Evolutionary conservation across 306 rosid species (phyloP).

Genomic region (Adenanthera pavonina): DNA sequence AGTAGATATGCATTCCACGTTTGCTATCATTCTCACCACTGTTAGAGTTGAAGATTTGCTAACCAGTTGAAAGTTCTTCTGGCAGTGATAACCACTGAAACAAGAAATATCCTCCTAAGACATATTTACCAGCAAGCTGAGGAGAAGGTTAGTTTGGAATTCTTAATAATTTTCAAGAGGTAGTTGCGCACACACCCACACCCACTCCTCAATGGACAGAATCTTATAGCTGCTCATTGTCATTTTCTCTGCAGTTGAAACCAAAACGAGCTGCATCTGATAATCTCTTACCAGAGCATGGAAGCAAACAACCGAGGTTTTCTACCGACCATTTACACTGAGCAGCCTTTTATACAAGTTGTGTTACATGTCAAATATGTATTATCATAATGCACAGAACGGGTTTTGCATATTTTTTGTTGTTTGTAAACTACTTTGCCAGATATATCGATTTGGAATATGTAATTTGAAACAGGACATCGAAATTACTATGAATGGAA

Average conservation of each 20-base stretch:
- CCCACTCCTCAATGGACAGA: not conserved
- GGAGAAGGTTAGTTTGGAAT: slow-evolving; percentile 47
- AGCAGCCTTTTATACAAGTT: slow-evolving; percentile 30
- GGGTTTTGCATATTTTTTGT: slow-evolving; percentile 32
- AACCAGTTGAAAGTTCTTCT: slow-evolving; percentile 36
- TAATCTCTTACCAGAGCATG: slow-evolving; percentile 70
- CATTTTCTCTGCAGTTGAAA: slow-evolving; percentile 65
- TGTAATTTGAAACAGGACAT: slow-evolving; percentile 30
- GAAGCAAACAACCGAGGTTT: slow-evolving; percentile 71
- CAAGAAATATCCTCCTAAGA: slow-evolving; percentile 77
- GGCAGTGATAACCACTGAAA: slow-evolving; percentile 84
- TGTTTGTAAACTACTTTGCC: slow-evolving; percentile 26
- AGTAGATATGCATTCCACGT: slow-evolving; percentile 19
- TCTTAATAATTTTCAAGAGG: not conserved
- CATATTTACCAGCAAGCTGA: slow-evolving; percentile 77
- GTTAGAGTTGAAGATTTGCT: slow-evolving; percentile 31
- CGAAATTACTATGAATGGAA: slow-evolving; percentile 34
- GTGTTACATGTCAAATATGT: slow-evolving; percentile 15
- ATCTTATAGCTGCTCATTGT: slow-evolving; percentile 35
- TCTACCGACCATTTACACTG: slow-evolving; percentile 47
- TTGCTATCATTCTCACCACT: slow-evolving; percentile 19
- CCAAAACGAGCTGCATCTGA: slow-evolving; percentile 84
- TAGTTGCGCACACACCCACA: slow-evolving; percentile 14
- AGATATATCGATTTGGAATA: not conserved
- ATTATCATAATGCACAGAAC: not conserved